Percentiles rank a stretch among this genome's conserved stretches.
Evolutionary conservation across 2,329 filamentous ascomycete species (phyloP).

Genomic region (Whalleya microplaca): DNA sequence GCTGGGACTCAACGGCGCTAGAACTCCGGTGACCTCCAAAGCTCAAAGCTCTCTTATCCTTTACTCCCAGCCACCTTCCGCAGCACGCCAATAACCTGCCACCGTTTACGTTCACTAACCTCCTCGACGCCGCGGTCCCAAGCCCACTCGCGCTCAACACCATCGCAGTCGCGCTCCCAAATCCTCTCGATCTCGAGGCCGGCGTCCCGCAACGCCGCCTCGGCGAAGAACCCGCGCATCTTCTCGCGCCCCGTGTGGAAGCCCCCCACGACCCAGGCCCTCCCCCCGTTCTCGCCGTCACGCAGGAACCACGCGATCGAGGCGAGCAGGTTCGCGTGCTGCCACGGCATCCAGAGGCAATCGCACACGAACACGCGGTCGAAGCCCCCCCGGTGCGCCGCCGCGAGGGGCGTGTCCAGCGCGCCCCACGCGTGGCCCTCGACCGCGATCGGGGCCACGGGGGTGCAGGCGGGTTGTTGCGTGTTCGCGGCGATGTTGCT

Average conservation of each 20-base stretch:
- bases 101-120: constrained; percentile 66
- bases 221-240: constrained; percentile 67
- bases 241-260: constrained; percentile 73
- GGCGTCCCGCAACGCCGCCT: constrained; percentile 46
- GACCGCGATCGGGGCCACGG: constrained; percentile 44
- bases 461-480: constrained; percentile 36
- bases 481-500: constrained; percentile 61
- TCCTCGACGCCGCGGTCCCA: constrained; percentile 65
- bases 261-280: constrained; percentile 68
- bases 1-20: no score
- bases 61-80: constrained; percentile 36
- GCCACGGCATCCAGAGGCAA: constrained; percentile 75
- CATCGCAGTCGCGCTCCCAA: constrained; percentile 71
- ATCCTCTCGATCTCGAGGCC: constrained; percentile 66
- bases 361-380: constrained; percentile 71
- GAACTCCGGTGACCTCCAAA: neutral
- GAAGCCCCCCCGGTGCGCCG: constrained; percentile 46
- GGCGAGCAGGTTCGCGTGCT: constrained; percentile 67
- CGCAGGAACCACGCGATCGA: constrained; percentile 67
- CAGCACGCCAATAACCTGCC: constrained; percentile 66
- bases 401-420: constrained; percentile 40
- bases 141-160: constrained; percentile 63
- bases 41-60: neutral
- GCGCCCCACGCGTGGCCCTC: constrained; percentile 70
- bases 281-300: constrained; percentile 39